Base-by-base conservation (phyloP, 2,329 filamentous ascomycete genomes). In the Ceratocystis colombiana region DNA sequence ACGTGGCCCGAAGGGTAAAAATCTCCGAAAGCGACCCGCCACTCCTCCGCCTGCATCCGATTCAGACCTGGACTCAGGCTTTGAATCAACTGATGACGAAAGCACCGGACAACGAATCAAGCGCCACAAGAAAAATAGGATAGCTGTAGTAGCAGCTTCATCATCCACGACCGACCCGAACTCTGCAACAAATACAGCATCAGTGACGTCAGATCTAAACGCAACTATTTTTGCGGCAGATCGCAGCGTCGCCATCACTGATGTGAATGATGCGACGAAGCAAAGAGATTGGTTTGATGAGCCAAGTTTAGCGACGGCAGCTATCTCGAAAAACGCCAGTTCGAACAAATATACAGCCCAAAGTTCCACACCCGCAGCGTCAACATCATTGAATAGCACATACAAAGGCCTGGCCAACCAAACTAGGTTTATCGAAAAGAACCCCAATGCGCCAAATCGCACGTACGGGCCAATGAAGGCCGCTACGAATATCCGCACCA, bases 201-300 rank as follows among this genome's bases (percentile, higher is more conserved):
- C 17, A 37, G 44, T 20, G 6, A 33, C 44, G 5, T 6, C 22
- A 12, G 78, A 82, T 33, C 74, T 80, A 28, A 76, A 77, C 15
- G 76, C 83, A 68, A 81, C 83, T 61, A 76, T 82, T 69, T 83
- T 82, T 75, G 75, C 80, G 64, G 83, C 86, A 67, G 82, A 90
- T 74, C 80, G 86, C 70, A 81, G 78, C 67, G 28, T 59, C 6
- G 79, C 80, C 69, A 84, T 90, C 71, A 79, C 84, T 71, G 81
- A 80, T 69, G 83, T 83, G 71, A 93, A 93, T 74, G 92, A 96
- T 74, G 93, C 94, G 22, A 97, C 93, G 1, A 96, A 95, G 72
- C 83, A 86, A 55, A 88, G 83, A 66, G 89, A 96, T 74, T 96
- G 91, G 92, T 94, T 88, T 75, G 91, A 96, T 68, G 89, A 93